Evolutionary conservation across 2,329 filamentous ascomycete species (phyloP).

Genomic region (Cladophialophora bantiana): DNA sequence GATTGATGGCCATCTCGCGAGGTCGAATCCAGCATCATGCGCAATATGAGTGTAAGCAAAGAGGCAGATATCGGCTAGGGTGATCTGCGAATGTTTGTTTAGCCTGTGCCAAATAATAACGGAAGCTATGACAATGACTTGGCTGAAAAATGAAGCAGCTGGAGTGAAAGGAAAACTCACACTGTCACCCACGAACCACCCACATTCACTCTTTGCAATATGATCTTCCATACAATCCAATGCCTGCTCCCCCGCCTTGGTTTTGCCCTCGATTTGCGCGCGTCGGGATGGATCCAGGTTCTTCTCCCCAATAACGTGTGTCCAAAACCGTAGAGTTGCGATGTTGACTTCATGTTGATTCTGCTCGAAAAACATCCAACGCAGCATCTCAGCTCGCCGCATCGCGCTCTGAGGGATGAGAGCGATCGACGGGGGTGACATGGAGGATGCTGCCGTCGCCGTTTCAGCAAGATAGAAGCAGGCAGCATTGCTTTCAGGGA

Average conservation of each 20-base stretch:
- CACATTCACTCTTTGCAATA: slow-evolving; percentile 17
- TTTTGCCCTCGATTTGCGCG: slow-evolving; percentile 47
- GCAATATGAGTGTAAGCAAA: slow-evolving; percentile 30
- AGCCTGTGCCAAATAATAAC: not conserved
- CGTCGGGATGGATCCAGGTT: slow-evolving; percentile 52
- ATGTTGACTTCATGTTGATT: slow-evolving; percentile 30
- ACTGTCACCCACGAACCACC: slow-evolving; percentile 25
- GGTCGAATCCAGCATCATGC: slow-evolving; percentile 18
- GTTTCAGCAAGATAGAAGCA: slow-evolving; percentile 27
- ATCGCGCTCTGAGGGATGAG: slow-evolving; percentile 20
- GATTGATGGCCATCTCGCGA: slow-evolving; percentile 19
- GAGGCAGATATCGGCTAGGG: slow-evolving; percentile 24
- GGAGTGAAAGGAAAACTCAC: not conserved
- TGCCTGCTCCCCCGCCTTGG: not conserved
- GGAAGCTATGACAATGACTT: too few relatives aligned
- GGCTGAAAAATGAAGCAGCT: not conserved
- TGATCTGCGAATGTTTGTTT: slow-evolving; percentile 1
- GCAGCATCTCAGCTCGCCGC: slow-evolving; percentile 18
- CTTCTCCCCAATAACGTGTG: slow-evolving; percentile 49
- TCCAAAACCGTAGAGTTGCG: slow-evolving; percentile 25
- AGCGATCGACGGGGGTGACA: not conserved
- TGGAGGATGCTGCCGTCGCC: not conserved
- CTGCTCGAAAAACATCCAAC: slow-evolving; percentile 31
- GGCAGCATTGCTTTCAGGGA: slow-evolving; percentile 27
- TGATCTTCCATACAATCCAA: slow-evolving; percentile 25